phyloP scores from a whole-genome alignment of 495 filamentous ascomycete genomes.

The Astrothelium subdiscretum region DNA sequence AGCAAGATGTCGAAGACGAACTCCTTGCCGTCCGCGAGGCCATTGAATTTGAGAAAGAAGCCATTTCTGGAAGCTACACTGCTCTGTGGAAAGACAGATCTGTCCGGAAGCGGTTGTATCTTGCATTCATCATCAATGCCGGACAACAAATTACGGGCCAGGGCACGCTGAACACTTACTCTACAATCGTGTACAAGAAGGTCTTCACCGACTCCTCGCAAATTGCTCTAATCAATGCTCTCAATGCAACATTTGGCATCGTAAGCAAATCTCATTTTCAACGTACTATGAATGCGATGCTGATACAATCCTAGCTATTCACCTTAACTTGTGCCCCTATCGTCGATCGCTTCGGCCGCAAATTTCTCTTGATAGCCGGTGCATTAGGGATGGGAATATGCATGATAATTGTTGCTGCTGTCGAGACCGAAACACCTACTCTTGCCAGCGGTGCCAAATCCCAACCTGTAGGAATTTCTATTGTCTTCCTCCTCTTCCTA shows the following conservation, averaged over 20 bases:
- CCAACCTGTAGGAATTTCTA: conserved; percentile 47
- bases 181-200: conserved; percentile 52
- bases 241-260: conserved; percentile 32
- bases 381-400: conserved; percentile 47
- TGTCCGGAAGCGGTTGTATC: conserved; percentile 43
- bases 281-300: neutral
- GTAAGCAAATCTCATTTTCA: neutral
- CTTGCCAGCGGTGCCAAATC: conserved; percentile 37
- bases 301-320: conserved; percentile 7
- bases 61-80: conserved; percentile 42
- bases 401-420: conserved; percentile 23
- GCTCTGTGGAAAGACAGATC: conserved; percentile 52
- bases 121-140: conserved; percentile 46
- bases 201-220: conserved; percentile 38
- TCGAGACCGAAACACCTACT: conserved; percentile 36
- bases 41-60: conserved; percentile 51
- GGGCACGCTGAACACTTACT: conserved; percentile 52
- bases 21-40: conserved; percentile 46
- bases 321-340: conserved; percentile 23
- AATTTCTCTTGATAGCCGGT: conserved; percentile 44
- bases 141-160: conserved; percentile 53
- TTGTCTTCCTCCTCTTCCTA: conserved; percentile 51
- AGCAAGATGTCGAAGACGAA: conserved; percentile 49
- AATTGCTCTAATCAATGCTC: conserved; percentile 22
- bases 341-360: conserved; percentile 44